phyloP scores from a whole-genome alignment of 176 grass and related monocot species.

The Bonia amplexicaulis region DNA sequence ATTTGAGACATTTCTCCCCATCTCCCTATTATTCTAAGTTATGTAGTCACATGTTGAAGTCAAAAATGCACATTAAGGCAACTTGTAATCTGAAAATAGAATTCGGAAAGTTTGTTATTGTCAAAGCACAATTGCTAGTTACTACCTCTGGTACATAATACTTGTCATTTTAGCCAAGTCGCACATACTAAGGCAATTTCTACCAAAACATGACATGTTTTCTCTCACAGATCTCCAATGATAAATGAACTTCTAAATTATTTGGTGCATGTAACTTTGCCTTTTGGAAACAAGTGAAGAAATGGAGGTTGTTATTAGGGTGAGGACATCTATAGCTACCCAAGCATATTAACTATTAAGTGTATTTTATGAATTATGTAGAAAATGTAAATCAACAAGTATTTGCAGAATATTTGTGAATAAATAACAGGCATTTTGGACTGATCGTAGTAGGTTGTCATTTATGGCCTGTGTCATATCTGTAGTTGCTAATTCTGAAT shows the following conservation, averaged over 20 bases:
- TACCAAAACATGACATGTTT: not conserved
- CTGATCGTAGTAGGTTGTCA: not conserved
- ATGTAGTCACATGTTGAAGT: not conserved
- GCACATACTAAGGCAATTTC: not conserved
- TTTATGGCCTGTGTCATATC: not conserved
- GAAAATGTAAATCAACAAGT: not conserved
- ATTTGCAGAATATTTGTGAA: not conserved
- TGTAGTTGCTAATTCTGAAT: not conserved
- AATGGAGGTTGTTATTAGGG: not conserved
- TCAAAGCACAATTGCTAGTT: not conserved
- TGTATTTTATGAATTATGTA: not conserved
- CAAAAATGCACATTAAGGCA: not conserved
- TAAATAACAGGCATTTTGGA: not conserved
- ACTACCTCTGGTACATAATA: not conserved
- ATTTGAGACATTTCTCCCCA: not conserved
- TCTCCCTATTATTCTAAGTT: not conserved
- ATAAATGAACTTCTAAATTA: conserved; percentile 11
- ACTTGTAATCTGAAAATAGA: not conserved
- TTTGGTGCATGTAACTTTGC: not conserved
- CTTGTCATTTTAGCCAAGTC: not conserved
- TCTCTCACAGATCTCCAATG: not conserved
- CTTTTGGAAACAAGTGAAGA: conserved; percentile 2
- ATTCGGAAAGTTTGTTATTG: not conserved
- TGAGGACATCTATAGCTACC: not conserved
- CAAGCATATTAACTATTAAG: not conserved